phyloP scores from a whole-genome alignment of 306 rosid genomes.

The Astragalus glycyphyllos region DNA sequence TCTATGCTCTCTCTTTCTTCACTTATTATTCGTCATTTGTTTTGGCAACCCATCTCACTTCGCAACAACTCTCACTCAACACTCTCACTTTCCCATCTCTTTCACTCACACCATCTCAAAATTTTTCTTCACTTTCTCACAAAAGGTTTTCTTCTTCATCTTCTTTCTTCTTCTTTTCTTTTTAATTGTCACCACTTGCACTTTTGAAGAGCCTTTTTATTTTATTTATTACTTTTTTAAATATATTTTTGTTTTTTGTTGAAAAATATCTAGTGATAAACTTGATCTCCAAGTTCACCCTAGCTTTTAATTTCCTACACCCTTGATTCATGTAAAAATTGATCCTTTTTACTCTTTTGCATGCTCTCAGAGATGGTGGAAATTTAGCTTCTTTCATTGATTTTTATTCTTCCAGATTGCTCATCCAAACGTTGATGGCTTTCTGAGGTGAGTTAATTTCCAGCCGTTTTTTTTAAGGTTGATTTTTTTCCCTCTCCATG shows the following conservation, averaged over 20 bases:
- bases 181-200: conserved; percentile 12
- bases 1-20: conserved; percentile 9
- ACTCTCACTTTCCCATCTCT: conserved; percentile 11
- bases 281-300: conserved; percentile 41
- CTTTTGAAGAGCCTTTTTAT: not conserved
- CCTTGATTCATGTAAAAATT: conserved; percentile 30
- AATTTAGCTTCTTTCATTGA: conserved; percentile 34
- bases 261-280: not conserved
- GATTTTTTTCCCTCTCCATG: conserved; percentile 16
- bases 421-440: conserved; percentile 28
- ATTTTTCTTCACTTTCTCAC: conserved; percentile 32
- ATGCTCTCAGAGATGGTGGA: conserved; percentile 18
- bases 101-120: not conserved
- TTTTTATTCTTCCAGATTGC: conserved; percentile 16
- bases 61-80: not conserved
- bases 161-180: not conserved
- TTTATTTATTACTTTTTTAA: not conserved
- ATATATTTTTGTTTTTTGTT: not conserved
- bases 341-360: conserved; percentile 36
- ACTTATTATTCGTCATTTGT: not conserved
- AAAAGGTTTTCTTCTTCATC: not conserved
- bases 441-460: conserved; percentile 32
- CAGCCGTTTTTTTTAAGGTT: not conserved
- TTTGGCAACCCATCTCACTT: not conserved
- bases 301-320: not conserved